Percentiles rank a stretch among this genome's conserved stretches.
Conservation (phyloP, 2,329 filamentous ascomycete species). For the Uncinocarpus reesii region DNA sequence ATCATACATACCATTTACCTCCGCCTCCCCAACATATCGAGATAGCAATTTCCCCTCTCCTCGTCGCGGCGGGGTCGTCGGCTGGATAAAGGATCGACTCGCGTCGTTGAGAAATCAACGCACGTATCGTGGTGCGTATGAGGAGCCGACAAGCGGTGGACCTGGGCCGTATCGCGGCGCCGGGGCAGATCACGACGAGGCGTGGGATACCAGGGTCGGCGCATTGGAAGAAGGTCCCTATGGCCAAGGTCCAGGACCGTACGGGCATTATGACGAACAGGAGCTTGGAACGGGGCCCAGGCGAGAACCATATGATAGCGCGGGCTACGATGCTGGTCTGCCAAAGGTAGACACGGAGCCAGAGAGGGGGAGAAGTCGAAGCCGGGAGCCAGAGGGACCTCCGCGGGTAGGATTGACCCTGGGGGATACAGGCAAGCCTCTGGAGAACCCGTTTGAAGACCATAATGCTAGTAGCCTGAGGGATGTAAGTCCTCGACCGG, state of each 20-base stretch:
- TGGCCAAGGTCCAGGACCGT: constrained; percentile 47
- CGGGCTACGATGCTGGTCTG: constrained; percentile 14
- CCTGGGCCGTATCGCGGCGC: constrained; percentile 42
- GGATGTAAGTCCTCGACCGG: constrained; percentile 67
- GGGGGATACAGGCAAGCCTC: constrained; percentile 39
- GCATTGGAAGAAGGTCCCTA: constrained; percentile 45
- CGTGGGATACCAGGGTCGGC: constrained; percentile 73
- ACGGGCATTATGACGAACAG: constrained; percentile 64
- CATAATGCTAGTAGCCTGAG: constrained; percentile 53
- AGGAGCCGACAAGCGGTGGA: constrained; percentile 40
- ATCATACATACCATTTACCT: constrained; percentile 62
- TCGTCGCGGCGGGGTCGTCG: constrained; percentile 53
- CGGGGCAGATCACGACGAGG: constrained; percentile 64
- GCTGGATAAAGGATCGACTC: constrained; percentile 62
- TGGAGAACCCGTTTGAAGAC: constrained; percentile 61
- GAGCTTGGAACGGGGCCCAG: constrained; percentile 50
- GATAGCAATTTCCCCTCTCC: constrained; percentile 37
- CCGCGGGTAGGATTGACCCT: constrained; percentile 32
- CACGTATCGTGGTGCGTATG: constrained; percentile 61
- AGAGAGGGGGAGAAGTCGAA: constrained; percentile 37
- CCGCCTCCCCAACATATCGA: constrained; percentile 39
- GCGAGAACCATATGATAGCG: constrained; percentile 25
- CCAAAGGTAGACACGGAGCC: constrained; percentile 18
- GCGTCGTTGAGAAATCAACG: constrained; percentile 54
- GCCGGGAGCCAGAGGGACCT: constrained; percentile 36